Conservation (phyloP, 306 rosid species). For the Vigna nakashimae region DNA sequence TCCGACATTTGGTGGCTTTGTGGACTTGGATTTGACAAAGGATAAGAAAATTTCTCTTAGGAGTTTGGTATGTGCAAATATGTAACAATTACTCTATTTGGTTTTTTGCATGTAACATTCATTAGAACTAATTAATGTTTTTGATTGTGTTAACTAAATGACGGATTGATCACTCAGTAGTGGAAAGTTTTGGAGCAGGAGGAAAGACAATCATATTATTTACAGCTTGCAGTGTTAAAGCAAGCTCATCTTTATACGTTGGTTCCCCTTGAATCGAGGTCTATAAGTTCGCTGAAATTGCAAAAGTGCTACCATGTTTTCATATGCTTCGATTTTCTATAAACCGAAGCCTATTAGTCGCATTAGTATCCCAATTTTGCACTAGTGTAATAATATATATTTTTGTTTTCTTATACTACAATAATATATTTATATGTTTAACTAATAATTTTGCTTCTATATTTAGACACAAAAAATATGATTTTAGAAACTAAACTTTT, state of each 20-base stretch:
- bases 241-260: slow-evolving; percentile 55
- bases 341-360: too few species aligned
- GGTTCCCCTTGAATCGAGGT: too few species aligned
- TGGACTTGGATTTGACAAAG: slow-evolving; percentile 60
- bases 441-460: too few species aligned
- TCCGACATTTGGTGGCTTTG: slow-evolving; percentile 88
- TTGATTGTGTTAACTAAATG: background rate
- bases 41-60: slow-evolving; percentile 74
- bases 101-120: background rate
- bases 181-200: slow-evolving; percentile 80
- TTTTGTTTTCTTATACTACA: too few species aligned
- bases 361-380: too few species aligned
- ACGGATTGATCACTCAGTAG: slow-evolving; percentile 90
- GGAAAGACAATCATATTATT: slow-evolving; percentile 85
- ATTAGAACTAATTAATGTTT: background rate
- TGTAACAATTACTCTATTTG: background rate
- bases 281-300: too few species aligned
- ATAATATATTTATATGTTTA: too few species aligned
- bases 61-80: slow-evolving; percentile 66
- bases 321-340: too few species aligned
- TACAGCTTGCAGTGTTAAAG: slow-evolving; percentile 52
- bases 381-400: too few species aligned
- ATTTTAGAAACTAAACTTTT: too few species aligned
- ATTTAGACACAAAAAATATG: too few species aligned
- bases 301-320: too few species aligned